Evolutionary conservation across 768 basidiomycete species (phyloP).

Genomic region (Lentinus brumalis): DNA sequence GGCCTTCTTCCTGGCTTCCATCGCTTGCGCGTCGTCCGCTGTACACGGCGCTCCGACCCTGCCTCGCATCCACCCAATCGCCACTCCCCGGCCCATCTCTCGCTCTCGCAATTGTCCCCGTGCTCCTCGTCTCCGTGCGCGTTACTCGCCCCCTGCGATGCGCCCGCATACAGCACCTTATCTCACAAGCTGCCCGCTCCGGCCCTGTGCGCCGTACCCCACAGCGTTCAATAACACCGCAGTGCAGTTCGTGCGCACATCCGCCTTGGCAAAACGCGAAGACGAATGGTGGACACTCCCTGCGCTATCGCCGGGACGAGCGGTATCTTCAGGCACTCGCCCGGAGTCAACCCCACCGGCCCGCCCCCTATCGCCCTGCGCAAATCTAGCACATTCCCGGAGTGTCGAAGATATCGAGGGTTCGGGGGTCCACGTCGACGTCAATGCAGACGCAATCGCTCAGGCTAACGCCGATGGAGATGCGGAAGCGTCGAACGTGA

Average conservation of each 20-base stretch:
- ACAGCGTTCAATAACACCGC: slow-evolving; percentile 71
- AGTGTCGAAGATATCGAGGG: no score
- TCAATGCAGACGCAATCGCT: no score
- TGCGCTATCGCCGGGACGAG: slow-evolving; percentile 1
- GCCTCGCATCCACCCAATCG: neutral
- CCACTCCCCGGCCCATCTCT: slow-evolving; percentile 3
- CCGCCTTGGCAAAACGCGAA: slow-evolving; percentile 25
- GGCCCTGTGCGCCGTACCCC: slow-evolving; percentile 49
- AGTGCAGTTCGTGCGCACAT: slow-evolving; percentile 48
- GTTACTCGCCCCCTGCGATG: neutral
- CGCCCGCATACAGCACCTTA: slow-evolving; percentile 44
- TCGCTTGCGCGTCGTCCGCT: neutral
- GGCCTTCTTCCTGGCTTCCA: neutral
- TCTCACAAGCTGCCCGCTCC: slow-evolving; percentile 50
- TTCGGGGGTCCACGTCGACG: no score
- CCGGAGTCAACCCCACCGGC: neutral
- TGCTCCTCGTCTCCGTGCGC: slow-evolving; percentile 6
- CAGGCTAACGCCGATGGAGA: no score
- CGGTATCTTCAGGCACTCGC: neutral
- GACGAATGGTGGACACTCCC: slow-evolving; percentile 33
- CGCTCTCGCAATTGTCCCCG: neutral
- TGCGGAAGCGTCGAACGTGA: no score
- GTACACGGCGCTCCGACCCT: neutral
- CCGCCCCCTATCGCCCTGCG: neutral
- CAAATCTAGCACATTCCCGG: no score